Evolutionary conservation across 805 yeast genomes (phyloP).

Genomic region (Candida endomychidarum): DNA sequence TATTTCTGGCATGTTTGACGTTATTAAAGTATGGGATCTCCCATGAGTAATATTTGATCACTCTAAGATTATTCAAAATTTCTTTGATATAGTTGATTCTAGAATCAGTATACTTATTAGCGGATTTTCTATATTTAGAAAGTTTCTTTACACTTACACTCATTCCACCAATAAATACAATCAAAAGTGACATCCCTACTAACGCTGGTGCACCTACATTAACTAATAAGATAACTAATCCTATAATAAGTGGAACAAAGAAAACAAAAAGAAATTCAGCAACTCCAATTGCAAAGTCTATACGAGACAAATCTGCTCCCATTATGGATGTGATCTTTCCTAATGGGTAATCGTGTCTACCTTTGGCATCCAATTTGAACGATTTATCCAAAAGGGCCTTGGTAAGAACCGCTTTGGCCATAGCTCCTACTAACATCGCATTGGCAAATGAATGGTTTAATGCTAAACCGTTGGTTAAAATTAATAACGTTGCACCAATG

Average conservation of each 20-base stretch:
- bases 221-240: conserved; percentile 60
- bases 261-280: conserved; percentile 61
- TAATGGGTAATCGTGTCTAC: conserved; percentile 60
- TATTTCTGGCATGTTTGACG: conserved; percentile 54
- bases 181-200: conserved; percentile 61
- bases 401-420: conserved; percentile 67
- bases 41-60: conserved; percentile 90
- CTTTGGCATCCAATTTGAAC: conserved; percentile 54
- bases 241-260: conserved; percentile 62
- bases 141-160: conserved; percentile 43
- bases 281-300: conserved; percentile 72
- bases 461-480: conserved; percentile 23
- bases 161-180: conserved; percentile 54
- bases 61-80: conserved; percentile 70
- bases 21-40: conserved; percentile 69
- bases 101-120: conserved; percentile 66
- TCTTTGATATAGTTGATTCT: conserved; percentile 79
- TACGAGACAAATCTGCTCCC: conserved; percentile 78
- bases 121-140: conserved; percentile 52
- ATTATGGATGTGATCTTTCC: conserved; percentile 74
- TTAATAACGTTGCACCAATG: conserved; percentile 32
- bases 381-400: conserved; percentile 71
- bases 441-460: conserved; percentile 64
- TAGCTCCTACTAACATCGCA: conserved; percentile 65
- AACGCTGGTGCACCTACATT: conserved; percentile 73